These are phyloP conservation scores for Emmonsiellopsis sp. DNA, from an alignment of 2,329 filamentous ascomycete species.

Conservation along the genomic window DNA sequence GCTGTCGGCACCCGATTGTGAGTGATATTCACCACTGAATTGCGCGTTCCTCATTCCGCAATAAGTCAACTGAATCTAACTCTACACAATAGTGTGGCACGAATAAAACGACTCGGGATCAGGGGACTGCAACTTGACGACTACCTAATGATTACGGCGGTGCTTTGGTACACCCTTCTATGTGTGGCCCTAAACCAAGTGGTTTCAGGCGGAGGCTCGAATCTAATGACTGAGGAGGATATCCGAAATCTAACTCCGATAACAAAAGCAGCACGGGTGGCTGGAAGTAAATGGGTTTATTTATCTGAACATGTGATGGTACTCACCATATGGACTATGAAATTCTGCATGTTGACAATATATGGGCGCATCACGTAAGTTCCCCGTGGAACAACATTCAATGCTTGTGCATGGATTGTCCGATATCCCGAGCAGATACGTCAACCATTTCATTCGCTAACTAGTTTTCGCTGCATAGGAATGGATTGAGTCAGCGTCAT, in stretches of 20 bases:
- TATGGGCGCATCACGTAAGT: constrained; percentile 42
- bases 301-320: constrained; percentile 56
- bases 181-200: constrained; percentile 48
- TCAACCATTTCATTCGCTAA: neutral
- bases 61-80: neutral
- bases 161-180: constrained; percentile 48
- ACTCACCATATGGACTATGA: constrained; percentile 44
- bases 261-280: constrained; percentile 34
- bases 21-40: constrained; percentile 27
- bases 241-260: constrained; percentile 37
- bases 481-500: constrained; percentile 26
- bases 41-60: constrained; percentile 27
- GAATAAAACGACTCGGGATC: constrained; percentile 36
- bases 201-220: constrained; percentile 47
- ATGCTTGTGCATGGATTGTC: neutral
- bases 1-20: constrained; percentile 30
- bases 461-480: constrained; percentile 8
- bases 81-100: constrained; percentile 23
- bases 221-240: constrained; percentile 47
- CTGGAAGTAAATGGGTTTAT: constrained; percentile 54
- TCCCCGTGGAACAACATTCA: neutral
- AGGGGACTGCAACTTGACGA: constrained; percentile 48
- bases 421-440: too few relatives aligned
- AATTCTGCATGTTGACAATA: constrained; percentile 46
- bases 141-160: constrained; percentile 46